Base-by-base conservation (phyloP, 2,329 filamentous ascomycete species). In the Simplicillium aogashimaense region DNA sequence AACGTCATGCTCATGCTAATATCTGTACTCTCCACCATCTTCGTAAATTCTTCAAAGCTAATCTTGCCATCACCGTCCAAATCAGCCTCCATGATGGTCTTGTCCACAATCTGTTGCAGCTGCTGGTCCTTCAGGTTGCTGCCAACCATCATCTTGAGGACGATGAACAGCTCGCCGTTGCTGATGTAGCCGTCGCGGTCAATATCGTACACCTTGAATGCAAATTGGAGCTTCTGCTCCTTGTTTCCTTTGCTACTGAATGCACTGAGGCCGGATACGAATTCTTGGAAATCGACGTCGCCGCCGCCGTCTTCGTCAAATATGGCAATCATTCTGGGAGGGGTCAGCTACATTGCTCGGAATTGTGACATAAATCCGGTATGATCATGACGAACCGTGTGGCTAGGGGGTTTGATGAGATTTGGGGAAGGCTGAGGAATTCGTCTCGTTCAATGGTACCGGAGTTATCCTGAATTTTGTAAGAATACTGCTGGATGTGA, bases 121-220 rank as follows among this genome's bases (percentile, higher is more conserved):
- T 98, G 92, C 66, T 95, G 87, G 63, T 98, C 92, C 74, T 98
- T 98, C 57, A 98, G 70, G 65, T 98, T 98, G 70, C 86, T 95
- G 44, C 92, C 92, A 38, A 98, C 92, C 92, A 98, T 98, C 92
- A 98, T 98, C 83, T 98, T 98, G 56, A 98, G 75, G 57, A 98
- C 92, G 56, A 98, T 97, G 64, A 97, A 98, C 38, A 98, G 77
- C 71, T 98, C 92, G 55, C 92, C 92, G 64, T 98, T 98, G 70
- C 86, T 94, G 58, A 98, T 98, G 68, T 86, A 98, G 17, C 92
- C 92, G 63, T 98, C 92, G 45, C 92, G 86, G 65, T 98, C 92
- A 57, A 98, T 97, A 63, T 98, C 92, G 72, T 98, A 98, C 45
- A 98, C 92, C 65, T 95, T 95, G 78, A 98, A 98, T 35, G 92